These are phyloP conservation scores for Apophysomyces sp. DNA, from an alignment of 371 early-diverging fungal genomes.

Conservation along the genomic window DNA sequence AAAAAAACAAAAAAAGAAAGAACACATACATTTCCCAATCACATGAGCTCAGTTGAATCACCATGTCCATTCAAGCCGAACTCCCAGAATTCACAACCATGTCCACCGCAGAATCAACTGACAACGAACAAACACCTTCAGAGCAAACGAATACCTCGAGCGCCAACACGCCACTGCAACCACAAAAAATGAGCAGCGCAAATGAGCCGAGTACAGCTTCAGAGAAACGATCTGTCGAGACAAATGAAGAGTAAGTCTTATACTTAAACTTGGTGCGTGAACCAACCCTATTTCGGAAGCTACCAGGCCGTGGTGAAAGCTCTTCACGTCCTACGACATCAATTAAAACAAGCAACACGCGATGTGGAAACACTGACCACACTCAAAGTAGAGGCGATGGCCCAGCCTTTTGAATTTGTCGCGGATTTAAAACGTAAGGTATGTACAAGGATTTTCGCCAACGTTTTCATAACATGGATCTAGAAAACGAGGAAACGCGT, in stretches of 20 bases:
- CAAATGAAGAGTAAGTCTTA: background rate
- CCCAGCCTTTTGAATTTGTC: conserved; percentile 52
- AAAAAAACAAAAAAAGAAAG: background rate
- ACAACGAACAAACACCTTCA: background rate
- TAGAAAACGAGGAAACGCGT: conserved; percentile 22
- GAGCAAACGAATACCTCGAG: background rate
- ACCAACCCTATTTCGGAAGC: conserved; percentile 7
- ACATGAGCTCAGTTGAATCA: background rate
- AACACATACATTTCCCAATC: background rate
- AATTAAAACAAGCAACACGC: conserved; percentile 43
- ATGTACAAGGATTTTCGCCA: background rate
- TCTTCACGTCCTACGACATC: conserved; percentile 37
- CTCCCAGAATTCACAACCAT: background rate
- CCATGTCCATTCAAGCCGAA: background rate
- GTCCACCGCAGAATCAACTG: background rate
- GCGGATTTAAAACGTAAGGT: conserved; percentile 45
- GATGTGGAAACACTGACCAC: conserved; percentile 40
- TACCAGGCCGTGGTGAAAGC: conserved; percentile 33
- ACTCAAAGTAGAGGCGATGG: conserved; percentile 47
- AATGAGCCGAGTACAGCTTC: background rate
- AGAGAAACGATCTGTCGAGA: background rate
- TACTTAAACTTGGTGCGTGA: background rate
- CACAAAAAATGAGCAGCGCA: background rate
- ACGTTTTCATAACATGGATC: background rate
- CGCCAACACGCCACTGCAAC: background rate